A percentile compares a stretch with the other conserved stretches of the same genome.
These are phyloP conservation scores for Cutaneotrichosporon dermatis DNA, from an alignment of 1,284 basidiomycete species.

Conservation along the genomic window DNA sequence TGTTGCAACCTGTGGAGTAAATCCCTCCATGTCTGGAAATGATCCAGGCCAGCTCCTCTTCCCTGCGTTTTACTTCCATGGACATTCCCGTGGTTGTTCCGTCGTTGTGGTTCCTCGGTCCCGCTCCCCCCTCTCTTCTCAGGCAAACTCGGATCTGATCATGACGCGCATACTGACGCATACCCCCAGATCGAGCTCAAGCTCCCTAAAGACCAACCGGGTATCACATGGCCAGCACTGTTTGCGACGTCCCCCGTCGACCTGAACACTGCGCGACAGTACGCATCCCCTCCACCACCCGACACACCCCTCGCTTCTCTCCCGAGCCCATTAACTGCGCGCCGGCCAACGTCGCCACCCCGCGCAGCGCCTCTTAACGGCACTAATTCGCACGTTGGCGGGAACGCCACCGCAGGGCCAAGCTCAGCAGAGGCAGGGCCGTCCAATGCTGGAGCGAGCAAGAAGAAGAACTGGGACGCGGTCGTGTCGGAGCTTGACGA, in stretches of 20 bases:
- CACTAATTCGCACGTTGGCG: no score
- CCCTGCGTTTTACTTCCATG: no score
- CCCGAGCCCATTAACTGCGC: background rate
- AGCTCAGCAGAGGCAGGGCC: no score
- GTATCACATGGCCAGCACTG: slow-evolving; percentile 56
- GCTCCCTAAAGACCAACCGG: slow-evolving; percentile 35
- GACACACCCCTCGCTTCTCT: background rate
- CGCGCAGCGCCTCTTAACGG: no score
- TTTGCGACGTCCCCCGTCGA: slow-evolving; percentile 5
- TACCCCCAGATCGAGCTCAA: slow-evolving; percentile 41
- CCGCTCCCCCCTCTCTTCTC: no score
- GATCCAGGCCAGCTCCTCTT: no score
- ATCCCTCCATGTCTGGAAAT: no score
- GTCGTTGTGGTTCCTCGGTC: no score
- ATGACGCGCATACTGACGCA: background rate
- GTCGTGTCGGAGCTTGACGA: slow-evolving; percentile 36
- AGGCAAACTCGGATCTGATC: background rate
- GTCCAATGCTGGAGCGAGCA: background rate
- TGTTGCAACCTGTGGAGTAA: no score
- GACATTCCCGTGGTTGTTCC: no score
- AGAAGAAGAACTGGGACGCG: slow-evolving; percentile 46
- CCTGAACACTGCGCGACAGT: slow-evolving; percentile 1
- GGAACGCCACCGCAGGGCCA: no score
- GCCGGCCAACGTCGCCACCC: background rate
- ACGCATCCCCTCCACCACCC: background rate